Percentiles rank a stretch among this genome's conserved stretches.
phyloP scores from a whole-genome alignment of 176 grass and related monocot species.

The Rhynchospora tenuis region DNA sequence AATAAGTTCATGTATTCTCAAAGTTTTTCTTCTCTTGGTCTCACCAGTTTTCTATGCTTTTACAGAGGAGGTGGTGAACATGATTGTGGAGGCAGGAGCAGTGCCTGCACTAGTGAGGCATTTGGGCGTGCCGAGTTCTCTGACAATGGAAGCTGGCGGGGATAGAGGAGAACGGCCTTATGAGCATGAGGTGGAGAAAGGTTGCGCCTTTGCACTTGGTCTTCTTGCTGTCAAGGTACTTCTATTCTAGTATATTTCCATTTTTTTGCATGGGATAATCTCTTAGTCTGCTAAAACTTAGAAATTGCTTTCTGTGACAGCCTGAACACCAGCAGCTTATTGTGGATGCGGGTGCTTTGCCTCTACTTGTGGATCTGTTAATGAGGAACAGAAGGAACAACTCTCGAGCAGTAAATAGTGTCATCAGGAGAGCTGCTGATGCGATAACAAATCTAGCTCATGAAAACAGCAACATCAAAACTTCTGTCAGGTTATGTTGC shows the following conservation, averaged over 20 bases:
- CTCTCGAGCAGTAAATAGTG: conserved; percentile 73
- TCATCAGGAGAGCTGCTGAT: conserved; percentile 97
- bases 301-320: conserved; percentile 38
- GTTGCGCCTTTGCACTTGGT: conserved; percentile 87
- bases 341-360: conserved; percentile 95
- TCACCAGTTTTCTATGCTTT: neutral
- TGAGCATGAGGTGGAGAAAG: conserved; percentile 98
- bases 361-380: conserved; percentile 73
- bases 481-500: conserved; percentile 66
- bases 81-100: conserved; percentile 83
- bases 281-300: neutral
- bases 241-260: neutral
- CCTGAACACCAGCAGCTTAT: conserved; percentile 99
- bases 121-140: conserved; percentile 49
- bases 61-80: conserved; percentile 90
- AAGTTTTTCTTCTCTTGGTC: conserved; percentile 33
- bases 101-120: conserved; percentile 81
- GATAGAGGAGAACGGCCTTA: conserved; percentile 56
- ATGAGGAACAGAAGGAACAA: conserved; percentile 72
- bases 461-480: conserved; percentile 99
- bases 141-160: conserved; percentile 21
- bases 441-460: conserved; percentile 99
- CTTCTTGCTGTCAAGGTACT: conserved; percentile 96
- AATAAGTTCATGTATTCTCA: conserved; percentile 12
- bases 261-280: neutral